Evolutionary conservation across 78 protist genomes (phyloP).

Genomic region (Anaeramoeba ignava): DNA sequence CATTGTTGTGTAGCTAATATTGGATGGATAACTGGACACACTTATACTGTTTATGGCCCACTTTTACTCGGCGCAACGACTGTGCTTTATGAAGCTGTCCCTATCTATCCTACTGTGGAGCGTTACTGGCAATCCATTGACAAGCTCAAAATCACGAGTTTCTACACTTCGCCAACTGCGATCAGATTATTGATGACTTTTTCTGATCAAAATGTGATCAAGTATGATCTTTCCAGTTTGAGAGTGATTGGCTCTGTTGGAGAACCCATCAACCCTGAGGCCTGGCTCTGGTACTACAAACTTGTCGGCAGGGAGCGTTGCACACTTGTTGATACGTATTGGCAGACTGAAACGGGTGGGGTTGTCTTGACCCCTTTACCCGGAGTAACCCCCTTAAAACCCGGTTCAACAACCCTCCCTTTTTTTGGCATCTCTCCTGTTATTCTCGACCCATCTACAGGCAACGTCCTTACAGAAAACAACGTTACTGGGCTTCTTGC

Average conservation of each 20-base stretch:
- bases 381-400: slow-evolving; percentile 71
- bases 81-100: slow-evolving; percentile 78
- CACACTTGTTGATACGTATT: slow-evolving; percentile 81
- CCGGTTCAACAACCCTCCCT: slow-evolving; percentile 81
- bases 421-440: slow-evolving; percentile 77
- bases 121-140: slow-evolving; percentile 67
- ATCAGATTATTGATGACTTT: slow-evolving; percentile 74
- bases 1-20: slow-evolving; percentile 86
- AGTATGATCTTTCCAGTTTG: slow-evolving; percentile 27
- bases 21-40: slow-evolving; percentile 95
- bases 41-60: slow-evolving; percentile 92
- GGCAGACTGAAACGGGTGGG: slow-evolving; percentile 48
- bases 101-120: slow-evolving; percentile 67
- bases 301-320: slow-evolving; percentile 68
- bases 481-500: no score
- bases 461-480: slow-evolving; percentile 20
- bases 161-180: slow-evolving; percentile 97
- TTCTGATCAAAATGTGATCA: slow-evolving; percentile 34
- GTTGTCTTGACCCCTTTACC: slow-evolving; percentile 75
- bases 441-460: slow-evolving; percentile 50
- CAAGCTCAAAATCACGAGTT: slow-evolving; percentile 57
- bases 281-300: slow-evolving; percentile 41
- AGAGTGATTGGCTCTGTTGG: slow-evolving; percentile 78
- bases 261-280: slow-evolving; percentile 82
- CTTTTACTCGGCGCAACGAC: slow-evolving; percentile 78